Conservation (phyloP, 768 basidiomycete species). For the Phaeotremella fagi region DNA sequence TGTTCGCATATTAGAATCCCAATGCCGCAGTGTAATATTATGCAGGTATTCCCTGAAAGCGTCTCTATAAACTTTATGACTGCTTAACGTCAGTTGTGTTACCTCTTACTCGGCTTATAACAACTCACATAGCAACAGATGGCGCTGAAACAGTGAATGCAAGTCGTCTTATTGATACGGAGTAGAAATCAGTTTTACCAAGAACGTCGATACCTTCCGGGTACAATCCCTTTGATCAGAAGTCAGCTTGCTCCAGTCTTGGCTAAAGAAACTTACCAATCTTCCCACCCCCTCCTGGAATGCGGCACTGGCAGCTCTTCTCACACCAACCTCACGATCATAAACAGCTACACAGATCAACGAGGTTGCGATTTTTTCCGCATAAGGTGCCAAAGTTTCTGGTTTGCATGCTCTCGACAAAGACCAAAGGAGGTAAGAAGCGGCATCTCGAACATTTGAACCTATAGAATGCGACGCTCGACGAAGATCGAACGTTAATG, state of each 20-base stretch:
- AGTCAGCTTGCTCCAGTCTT: background rate
- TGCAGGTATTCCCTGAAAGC: slow-evolving; percentile 69
- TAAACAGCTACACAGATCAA: slow-evolving; percentile 77
- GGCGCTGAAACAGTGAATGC: slow-evolving; percentile 81
- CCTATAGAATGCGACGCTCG: slow-evolving; percentile 92
- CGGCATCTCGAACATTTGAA: slow-evolving; percentile 88
- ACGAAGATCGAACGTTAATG: slow-evolving; percentile 82
- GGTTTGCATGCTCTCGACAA: slow-evolving; percentile 66
- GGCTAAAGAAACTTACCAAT: slow-evolving; percentile 69
- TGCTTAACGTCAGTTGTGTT: slow-evolving; percentile 62
- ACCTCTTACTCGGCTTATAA: background rate
- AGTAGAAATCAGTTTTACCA: slow-evolving; percentile 88
- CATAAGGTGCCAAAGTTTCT: slow-evolving; percentile 56
- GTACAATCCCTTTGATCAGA: slow-evolving; percentile 64
- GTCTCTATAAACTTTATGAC: slow-evolving; percentile 70
- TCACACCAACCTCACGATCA: slow-evolving; percentile 90
- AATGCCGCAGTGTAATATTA: slow-evolving; percentile 73
- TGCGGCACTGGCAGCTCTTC: slow-evolving; percentile 92
- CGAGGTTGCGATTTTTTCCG: slow-evolving; percentile 61
- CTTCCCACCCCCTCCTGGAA: slow-evolving; percentile 96
- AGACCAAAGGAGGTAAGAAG: slow-evolving; percentile 92
- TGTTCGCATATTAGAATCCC: slow-evolving; percentile 76
- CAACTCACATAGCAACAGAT: slow-evolving; percentile 74
- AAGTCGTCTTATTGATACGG: slow-evolving; percentile 76
- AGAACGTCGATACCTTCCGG: slow-evolving; percentile 92